Evolutionary conservation across 73 alveolate species (phyloP), one percentile per base, ranked within the genome.

Genomic region (Stentor roeselii): DNA sequence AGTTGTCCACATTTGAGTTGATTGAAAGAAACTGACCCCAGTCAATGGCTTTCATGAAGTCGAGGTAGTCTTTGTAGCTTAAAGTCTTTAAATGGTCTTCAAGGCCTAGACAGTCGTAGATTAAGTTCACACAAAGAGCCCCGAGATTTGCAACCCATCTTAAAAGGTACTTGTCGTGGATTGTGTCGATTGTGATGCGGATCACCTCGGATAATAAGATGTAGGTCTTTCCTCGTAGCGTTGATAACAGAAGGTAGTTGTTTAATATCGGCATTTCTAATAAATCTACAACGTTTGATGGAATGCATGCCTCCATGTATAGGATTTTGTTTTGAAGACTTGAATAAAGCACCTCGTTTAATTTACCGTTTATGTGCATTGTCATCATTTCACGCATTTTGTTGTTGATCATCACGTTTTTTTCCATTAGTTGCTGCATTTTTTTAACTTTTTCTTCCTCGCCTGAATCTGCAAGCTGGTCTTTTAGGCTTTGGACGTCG

Each of bases 321-420:
- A 40, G 11, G 34, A 67, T 34, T 67, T 67, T 67, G 11, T 32
- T 67, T 21, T 21, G 42, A 21, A 67, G 37, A 1, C 15, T 67
- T 21, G 34, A 11, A 67, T 67, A 21, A 27, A 21, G 41, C 27
- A 67, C 34, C 37, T 67, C 80, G 2, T 32, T 67, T 0, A 67
- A 11, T 34, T 67, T 67, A 1, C 80, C 80, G 41, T 67, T 67
- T 67, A 67, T 67, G 41, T 67, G 80, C 41, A 21, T 67, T 30
- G 41, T 32, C 80, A 67, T 67, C 80, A 67, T 67, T 67, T 67
- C 80, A 27, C 80, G 21, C 41, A 67, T 67, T 67, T 67, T 67
- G 34, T 67, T 67, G 41, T 21, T 67, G 2, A 67, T 21, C n/a
- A 67, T 67, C 2, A 32, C 34, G 41, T 67, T 67, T 67, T 32